phyloP scores from a whole-genome alignment of 768 basidiomycete species.

The Kwoniella botswanensis region DNA sequence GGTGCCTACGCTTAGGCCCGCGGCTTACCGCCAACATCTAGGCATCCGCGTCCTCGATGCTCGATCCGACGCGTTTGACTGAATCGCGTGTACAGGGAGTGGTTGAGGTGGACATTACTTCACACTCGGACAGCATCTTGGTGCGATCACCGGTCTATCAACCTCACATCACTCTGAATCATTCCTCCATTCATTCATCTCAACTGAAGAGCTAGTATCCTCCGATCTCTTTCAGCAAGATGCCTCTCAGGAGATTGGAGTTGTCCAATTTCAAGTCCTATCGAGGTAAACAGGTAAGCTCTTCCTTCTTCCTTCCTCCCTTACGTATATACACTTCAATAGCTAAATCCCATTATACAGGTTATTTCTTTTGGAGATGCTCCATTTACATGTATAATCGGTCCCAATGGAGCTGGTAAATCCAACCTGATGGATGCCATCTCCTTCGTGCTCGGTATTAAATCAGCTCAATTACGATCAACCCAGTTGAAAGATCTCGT shows the following conservation, averaged over 20 bases:
- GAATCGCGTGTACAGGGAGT: neutral
- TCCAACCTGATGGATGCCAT: conserved; percentile 99
- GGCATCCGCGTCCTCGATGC: neutral
- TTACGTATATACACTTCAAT: neutral
- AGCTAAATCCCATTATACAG: conserved; percentile 61
- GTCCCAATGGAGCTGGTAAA: conserved; percentile 98
- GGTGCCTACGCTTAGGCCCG: neutral
- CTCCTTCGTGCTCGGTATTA: conserved; percentile 96
- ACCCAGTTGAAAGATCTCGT: conserved; percentile 94
- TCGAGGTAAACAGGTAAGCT: conserved; percentile 62
- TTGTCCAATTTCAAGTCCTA: conserved; percentile 98
- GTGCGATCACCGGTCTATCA: neutral
- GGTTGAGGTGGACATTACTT: conserved; percentile 3
- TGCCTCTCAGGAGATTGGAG: conserved; percentile 66
- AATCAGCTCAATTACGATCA: conserved; percentile 88
- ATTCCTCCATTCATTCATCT: neutral
- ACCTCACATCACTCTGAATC: too few species aligned
- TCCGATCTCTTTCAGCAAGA: conserved; percentile 24
- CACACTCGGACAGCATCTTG: neutral
- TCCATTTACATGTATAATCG: conserved; percentile 91
- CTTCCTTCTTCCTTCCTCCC: neutral
- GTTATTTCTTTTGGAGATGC: conserved; percentile 60
- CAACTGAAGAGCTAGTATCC: neutral
- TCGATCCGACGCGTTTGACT: neutral
- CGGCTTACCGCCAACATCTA: neutral